Base-by-base conservation (phyloP, 345 rosid species). In the Salix purpurea region DNA sequence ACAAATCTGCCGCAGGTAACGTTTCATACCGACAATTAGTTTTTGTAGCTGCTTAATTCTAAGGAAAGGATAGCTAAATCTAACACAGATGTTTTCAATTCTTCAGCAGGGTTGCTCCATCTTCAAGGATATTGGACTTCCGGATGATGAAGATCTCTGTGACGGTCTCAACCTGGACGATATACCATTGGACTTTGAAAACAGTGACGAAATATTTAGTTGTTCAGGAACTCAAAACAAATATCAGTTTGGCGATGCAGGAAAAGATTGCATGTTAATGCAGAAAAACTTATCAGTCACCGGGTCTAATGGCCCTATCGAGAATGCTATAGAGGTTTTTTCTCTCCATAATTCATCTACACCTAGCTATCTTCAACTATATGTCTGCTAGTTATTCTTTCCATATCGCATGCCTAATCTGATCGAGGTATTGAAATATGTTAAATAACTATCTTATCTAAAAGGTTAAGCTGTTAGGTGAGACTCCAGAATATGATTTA, bases 91-190 rank as follows among this genome's bases (percentile, higher is more conserved):
- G 24, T 66, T 68, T 76, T 34, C 32, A n/a, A 65, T 70, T 23
- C 64, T 69, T 71, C 68, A 77, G 52, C 80, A 82, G 85, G 90
- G 50, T n/a, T 78, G 80, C 67, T 79, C 87, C 18, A 39, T 73
- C 39, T 70, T 86, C 23, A 86, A 85, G 75, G 83, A 78, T 73
- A 74, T 88, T 76, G 85, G 80, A 77, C 81, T 83, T 72, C 86
- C 74, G 13, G 89, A 86, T 69, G 82, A 82, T 28, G 90, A 86
- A 46, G 87, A 88, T 88, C 78, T 93, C 58, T 92, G 87, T 58
- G 89, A 83, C 79, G 86, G 81, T 77, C 78, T 90, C 32, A 84
- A 81, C 78, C 74, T 89, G 68, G 90, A 90, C 30, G 85, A 85
- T 82, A 84, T 88, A n/a, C 84, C 83, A 8, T 72, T 88, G 72